phyloP scores from a whole-genome alignment of 2,329 filamentous ascomycete genomes.

The Sporothrix inflata region DNA sequence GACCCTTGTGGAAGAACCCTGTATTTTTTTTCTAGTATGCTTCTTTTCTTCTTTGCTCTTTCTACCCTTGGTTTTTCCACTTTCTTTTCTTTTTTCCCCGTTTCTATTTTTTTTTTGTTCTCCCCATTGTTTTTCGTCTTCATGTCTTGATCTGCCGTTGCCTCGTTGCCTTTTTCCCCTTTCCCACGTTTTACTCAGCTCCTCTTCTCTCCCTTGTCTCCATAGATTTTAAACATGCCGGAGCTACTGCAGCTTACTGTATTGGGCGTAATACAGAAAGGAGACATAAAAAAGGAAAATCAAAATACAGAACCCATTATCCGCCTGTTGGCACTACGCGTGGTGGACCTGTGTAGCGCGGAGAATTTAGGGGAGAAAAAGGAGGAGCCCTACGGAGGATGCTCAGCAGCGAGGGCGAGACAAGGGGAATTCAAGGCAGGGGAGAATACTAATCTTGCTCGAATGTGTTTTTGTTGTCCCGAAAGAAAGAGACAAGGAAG shows the following conservation, averaged over 20 bases:
- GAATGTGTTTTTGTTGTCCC: too few relatives aligned
- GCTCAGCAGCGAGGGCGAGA: not conserved
- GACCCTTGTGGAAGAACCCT: not conserved
- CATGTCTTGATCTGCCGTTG: not conserved
- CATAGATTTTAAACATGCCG: not conserved
- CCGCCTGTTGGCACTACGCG: not conserved
- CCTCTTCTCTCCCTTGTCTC: not conserved
- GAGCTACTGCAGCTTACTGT: conserved; percentile 13
- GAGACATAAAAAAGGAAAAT: not conserved
- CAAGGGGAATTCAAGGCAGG: too few relatives aligned
- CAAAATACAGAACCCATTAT: conserved; percentile 3
- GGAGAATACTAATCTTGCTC: too few relatives aligned
- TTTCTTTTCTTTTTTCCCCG: not conserved
- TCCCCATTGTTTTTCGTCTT: not conserved
- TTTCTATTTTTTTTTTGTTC: not conserved
- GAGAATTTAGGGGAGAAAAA: not conserved
- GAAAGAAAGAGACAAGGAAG: too few relatives aligned
- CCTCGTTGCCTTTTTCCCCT: not conserved
- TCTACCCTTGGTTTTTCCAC: not conserved
- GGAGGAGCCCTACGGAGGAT: not conserved
- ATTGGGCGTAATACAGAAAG: conserved; percentile 4
- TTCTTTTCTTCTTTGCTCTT: not conserved
- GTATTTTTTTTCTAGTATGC: not conserved
- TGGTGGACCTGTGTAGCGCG: not conserved
- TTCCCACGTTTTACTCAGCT: not conserved